Conservation (phyloP, 306 rosid genomes). For the Mimosa bimucronata region DNA sequence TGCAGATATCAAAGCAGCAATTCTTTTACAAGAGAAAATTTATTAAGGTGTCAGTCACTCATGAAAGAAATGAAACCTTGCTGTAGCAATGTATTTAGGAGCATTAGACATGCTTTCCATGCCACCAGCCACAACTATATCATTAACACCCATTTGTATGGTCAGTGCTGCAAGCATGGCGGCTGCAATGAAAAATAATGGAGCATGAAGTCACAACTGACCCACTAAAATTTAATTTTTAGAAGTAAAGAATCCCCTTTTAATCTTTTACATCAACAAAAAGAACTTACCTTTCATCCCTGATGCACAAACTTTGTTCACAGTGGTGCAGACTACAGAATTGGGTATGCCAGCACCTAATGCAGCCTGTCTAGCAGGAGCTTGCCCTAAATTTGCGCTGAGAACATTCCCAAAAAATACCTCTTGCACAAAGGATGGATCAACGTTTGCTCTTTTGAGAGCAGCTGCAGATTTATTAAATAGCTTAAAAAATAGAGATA, state of each 20-base stretch:
- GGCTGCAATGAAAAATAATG: slow-evolving; percentile 59
- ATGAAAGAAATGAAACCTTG: slow-evolving; percentile 57
- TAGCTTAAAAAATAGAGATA: background rate
- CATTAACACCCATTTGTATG: slow-evolving; percentile 70
- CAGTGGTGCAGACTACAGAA: slow-evolving; percentile 87
- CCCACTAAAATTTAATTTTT: background rate
- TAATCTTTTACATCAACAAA: slow-evolving; percentile 3
- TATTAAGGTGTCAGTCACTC: slow-evolving; percentile 9
- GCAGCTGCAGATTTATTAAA: slow-evolving; percentile 63
- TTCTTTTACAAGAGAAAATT: background rate
- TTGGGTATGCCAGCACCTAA: slow-evolving; percentile 89
- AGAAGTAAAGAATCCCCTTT: background rate
- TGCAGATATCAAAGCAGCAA: slow-evolving; percentile 14
- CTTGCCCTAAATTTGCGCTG: slow-evolving; percentile 94
- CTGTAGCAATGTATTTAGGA: slow-evolving; percentile 82
- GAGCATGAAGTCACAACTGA: slow-evolving; percentile 15
- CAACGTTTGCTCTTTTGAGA: slow-evolving; percentile 79
- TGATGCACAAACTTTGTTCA: slow-evolving; percentile 91
- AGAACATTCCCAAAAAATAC: slow-evolving; percentile 94
- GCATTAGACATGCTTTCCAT: slow-evolving; percentile 99
- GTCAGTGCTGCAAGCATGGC: slow-evolving; percentile 90
- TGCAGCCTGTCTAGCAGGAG: slow-evolving; percentile 97
- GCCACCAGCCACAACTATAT: slow-evolving; percentile 87
- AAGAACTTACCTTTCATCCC: slow-evolving; percentile 78
- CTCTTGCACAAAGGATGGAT: slow-evolving; percentile 90